Evolutionary conservation across 208 protist species (phyloP), one percentile per base, ranked within the genome.

Genomic region (Trypanosoma lewisi): DNA sequence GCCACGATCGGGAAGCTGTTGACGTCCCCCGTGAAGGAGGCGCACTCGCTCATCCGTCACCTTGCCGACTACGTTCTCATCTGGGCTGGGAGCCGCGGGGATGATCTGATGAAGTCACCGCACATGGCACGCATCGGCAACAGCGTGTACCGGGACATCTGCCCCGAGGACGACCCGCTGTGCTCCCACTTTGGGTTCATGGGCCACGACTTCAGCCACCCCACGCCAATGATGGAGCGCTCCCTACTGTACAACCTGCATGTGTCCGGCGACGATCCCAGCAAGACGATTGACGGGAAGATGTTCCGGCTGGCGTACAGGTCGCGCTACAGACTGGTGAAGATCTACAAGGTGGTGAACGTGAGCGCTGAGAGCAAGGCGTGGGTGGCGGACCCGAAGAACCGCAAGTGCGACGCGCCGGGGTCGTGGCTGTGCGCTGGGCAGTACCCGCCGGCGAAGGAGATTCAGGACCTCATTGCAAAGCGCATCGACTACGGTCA

Each of bases 51-150:
- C 57, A 87, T 98, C 55, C 87, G 89, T 12, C 73, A 88, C 28
- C 74, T 99, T 61, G 98, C 98, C 4, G 96, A 99, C 78, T 99
- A 99, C 69, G 90, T 99, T 27, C 81, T 99, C 0, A 78, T 91
- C 37, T 91, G 84, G 82, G 39, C 73, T 8, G 81, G 79, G 0
- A 54, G 77, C 23, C 52, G 56, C 33, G 64, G 59, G 3, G 73
- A 73, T 11, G 80, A 86, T 57, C 34, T 88, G 23, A 57, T 64
- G 31, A 93, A 93, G 69, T 89, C 86, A 3, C 70, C 75, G 17
- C 70, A 76, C 57, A 81, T 81, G 64, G 69, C 70, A 19, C 75
- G 75, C 9, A 93, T 93, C 48, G 83, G 81, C 69, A 89, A 83
- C 74, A 88, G 80, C 23, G 86, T 93, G 21, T 93, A 88, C 55